These are phyloP conservation scores for Dactylellina haptotyla DNA, from an alignment of 2,329 filamentous ascomycete genomes.

Conservation along the genomic window DNA sequence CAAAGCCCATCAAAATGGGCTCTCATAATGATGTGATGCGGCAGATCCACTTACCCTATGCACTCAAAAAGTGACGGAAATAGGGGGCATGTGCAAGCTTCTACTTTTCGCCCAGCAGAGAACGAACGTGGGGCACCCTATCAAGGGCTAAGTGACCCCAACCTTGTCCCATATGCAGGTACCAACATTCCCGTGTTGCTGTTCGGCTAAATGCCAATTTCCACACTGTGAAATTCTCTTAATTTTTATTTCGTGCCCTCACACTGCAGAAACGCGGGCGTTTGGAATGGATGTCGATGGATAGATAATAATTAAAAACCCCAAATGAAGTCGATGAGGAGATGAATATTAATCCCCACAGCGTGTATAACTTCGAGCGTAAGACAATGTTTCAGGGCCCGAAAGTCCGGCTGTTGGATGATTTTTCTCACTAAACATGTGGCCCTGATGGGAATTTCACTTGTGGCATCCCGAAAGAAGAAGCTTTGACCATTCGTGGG, in stretches of 20 bases:
- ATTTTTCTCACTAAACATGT: not conserved
- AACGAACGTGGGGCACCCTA: conserved; percentile 47
- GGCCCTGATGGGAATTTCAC: conserved; percentile 1
- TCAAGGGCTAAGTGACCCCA: conserved; percentile 37
- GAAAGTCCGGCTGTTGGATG: not conserved
- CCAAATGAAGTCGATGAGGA: not conserved
- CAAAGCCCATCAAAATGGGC: not conserved
- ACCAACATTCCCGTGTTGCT: conserved; percentile 49
- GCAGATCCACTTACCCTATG: conserved; percentile 5
- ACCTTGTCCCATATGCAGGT: conserved; percentile 54
- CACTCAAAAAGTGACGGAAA: conserved; percentile 6
- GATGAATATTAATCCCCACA: conserved; percentile 14
- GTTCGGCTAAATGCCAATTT: conserved; percentile 50
- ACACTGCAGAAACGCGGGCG: not conserved
- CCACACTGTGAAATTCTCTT: not conserved
- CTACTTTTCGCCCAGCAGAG: not conserved
- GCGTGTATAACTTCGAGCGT: not conserved
- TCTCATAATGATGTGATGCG: conserved; percentile 2
- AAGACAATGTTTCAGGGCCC: conserved; percentile 5
- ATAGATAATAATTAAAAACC: too few species aligned
- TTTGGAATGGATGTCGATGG: too few species aligned
- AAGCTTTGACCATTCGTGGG: conserved; percentile 44
- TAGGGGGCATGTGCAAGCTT: conserved; percentile 20
- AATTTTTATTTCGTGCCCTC: not conserved
- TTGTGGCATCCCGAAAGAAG: conserved; percentile 22